Conservation (phyloP, 495 filamentous ascomycete species). For the Podospora bellae-mahoneyi region DNA sequence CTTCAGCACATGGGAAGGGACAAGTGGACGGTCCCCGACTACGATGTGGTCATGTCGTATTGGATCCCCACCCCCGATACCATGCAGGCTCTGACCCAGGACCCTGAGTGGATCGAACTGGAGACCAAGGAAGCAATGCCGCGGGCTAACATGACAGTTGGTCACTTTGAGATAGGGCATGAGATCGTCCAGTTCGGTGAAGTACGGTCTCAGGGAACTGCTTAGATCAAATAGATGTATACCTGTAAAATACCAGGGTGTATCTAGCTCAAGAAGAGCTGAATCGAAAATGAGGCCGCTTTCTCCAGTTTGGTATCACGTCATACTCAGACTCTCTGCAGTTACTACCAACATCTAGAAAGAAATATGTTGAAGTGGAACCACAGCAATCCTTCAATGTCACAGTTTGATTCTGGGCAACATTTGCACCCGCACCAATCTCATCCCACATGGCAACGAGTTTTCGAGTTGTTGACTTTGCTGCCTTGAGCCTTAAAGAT, state of each 20-base stretch:
- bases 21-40: constrained; percentile 16
- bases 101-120: constrained; percentile 15
- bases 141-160: constrained; percentile 12
- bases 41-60: constrained; percentile 12
- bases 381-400: not conserved
- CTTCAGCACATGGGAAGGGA: constrained; percentile 10
- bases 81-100: constrained; percentile 5
- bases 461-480: not conserved
- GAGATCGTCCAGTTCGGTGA: constrained; percentile 13
- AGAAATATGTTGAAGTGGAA: not conserved
- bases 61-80: constrained; percentile 4
- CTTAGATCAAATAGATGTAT: not conserved
- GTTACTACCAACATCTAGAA: not conserved
- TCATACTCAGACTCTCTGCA: not conserved
- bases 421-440: too few species aligned
- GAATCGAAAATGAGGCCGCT: not conserved
- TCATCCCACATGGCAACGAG: not conserved
- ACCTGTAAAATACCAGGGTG: not conserved
- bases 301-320: not conserved
- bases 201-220: not conserved
- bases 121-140: constrained; percentile 2
- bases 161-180: constrained; percentile 12
- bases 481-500: not conserved
- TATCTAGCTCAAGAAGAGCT: not conserved
- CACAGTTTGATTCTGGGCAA: not conserved